These are phyloP conservation scores for Emergomyces orientalis DNA, from an alignment of 2,329 filamentous ascomycete genomes.

Conservation along the genomic window DNA sequence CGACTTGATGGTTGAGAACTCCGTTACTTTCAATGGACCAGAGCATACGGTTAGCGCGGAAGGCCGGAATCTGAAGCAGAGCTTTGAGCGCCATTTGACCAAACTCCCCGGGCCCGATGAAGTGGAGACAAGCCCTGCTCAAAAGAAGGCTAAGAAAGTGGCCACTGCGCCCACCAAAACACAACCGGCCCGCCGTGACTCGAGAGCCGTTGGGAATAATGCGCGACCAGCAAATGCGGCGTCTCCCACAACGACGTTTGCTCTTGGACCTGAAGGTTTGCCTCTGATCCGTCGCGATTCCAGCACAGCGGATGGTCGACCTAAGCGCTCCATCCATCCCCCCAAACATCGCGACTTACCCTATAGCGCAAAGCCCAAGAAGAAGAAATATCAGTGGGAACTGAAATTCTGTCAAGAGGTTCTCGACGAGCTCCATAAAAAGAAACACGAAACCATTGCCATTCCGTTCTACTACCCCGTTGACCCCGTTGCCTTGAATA, in stretches of 20 bases:
- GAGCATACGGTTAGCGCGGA: slow-evolving; percentile 63
- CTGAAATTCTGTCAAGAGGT: slow-evolving; percentile 82
- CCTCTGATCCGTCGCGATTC: slow-evolving; percentile 81
- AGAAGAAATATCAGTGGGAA: slow-evolving; percentile 80
- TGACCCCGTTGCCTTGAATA: slow-evolving; percentile 86
- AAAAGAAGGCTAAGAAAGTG: slow-evolving; percentile 48
- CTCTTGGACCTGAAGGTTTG: slow-evolving; percentile 65
- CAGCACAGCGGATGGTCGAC: slow-evolving; percentile 65
- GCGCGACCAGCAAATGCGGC: slow-evolving; percentile 34
- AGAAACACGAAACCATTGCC: slow-evolving; percentile 59
- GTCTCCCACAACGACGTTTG: slow-evolving; percentile 53
- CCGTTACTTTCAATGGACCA: slow-evolving; percentile 70
- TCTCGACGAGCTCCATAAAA: slow-evolving; percentile 65
- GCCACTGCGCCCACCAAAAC: slow-evolving; percentile 30
- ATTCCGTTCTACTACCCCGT: slow-evolving; percentile 74
- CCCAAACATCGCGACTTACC: slow-evolving; percentile 87
- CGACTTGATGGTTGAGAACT: slow-evolving; percentile 68
- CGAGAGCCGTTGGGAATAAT: slow-evolving; percentile 21
- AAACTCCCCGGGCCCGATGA: slow-evolving; percentile 49
- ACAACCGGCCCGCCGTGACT: slow-evolving; percentile 42
- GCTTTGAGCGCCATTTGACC: slow-evolving; percentile 52
- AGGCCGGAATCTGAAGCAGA: slow-evolving; percentile 52
- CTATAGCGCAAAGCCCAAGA: slow-evolving; percentile 78
- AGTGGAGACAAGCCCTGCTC: slow-evolving; percentile 51
- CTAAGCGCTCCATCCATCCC: slow-evolving; percentile 87